phyloP scores from a whole-genome alignment of 2,329 filamentous ascomycete species.

The Neofusicoccum ribis region DNA sequence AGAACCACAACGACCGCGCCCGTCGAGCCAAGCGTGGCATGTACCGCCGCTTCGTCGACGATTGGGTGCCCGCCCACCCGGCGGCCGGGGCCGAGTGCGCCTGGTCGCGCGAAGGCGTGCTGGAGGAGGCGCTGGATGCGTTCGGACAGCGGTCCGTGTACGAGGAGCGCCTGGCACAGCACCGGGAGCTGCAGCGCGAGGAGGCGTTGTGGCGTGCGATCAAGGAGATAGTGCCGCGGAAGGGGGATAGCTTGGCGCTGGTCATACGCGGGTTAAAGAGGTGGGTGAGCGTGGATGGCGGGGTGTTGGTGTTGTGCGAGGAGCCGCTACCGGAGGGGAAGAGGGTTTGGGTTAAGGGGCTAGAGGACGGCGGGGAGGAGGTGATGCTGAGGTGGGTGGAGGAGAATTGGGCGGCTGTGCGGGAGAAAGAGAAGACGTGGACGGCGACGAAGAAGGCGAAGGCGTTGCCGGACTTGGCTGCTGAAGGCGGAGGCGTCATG shows the following conservation, averaged over 20 bases:
- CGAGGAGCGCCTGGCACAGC: conserved; percentile 37
- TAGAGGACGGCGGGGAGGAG: conserved; percentile 20
- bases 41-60: conserved; percentile 62
- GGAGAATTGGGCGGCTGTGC: conserved; percentile 33
- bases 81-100: conserved; percentile 32
- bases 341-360: conserved; percentile 26
- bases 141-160: conserved; percentile 55
- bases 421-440: conserved; percentile 31
- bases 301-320: conserved; percentile 25
- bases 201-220: conserved; percentile 46
- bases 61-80: conserved; percentile 60
- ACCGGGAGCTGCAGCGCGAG: conserved; percentile 41
- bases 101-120: conserved; percentile 46
- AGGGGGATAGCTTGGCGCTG: conserved; percentile 27
- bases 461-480: neutral
- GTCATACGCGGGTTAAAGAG: conserved; percentile 34
- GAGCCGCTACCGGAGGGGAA: conserved; percentile 22
- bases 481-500: too few relatives aligned
- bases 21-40: conserved; percentile 57
- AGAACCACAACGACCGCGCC: conserved; percentile 56
- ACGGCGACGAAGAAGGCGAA: neutral
- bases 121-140: conserved; percentile 52
- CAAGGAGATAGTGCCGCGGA: conserved; percentile 39
- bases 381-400: conserved; percentile 31
- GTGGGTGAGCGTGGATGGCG: conserved; percentile 35